Conservation (phyloP, 2,329 filamentous ascomycete species). For the Phyllosticta ampelicida region DNA sequence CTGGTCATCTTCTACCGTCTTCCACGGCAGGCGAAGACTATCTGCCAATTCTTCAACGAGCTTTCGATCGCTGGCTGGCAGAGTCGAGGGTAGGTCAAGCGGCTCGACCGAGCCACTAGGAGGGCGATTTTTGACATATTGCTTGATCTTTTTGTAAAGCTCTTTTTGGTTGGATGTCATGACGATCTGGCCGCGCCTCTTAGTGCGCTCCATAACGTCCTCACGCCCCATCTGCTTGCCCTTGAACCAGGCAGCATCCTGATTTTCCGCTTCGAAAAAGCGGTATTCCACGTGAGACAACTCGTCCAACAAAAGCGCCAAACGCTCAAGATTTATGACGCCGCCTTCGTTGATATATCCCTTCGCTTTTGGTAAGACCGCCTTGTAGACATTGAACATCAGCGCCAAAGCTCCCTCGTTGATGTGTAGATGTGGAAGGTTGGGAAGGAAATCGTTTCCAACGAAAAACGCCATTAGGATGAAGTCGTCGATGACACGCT, state of each 20-base stretch:
- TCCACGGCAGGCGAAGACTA: slow-evolving; percentile 55
- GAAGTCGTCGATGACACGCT: slow-evolving; percentile 96
- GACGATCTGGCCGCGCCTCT: slow-evolving; percentile 52
- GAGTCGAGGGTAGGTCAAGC: slow-evolving; percentile 60
- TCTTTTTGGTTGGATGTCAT: slow-evolving; percentile 73
- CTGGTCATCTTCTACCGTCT: slow-evolving; percentile 51
- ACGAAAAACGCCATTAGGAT: slow-evolving; percentile 99
- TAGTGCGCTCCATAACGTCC: slow-evolving; percentile 52
- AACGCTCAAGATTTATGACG: slow-evolving; percentile 74
- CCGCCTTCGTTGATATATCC: slow-evolving; percentile 97
- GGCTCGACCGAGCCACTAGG: slow-evolving; percentile 34
- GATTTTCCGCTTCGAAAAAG: slow-evolving; percentile 85
- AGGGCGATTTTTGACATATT: slow-evolving; percentile 63
- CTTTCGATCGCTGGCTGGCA: slow-evolving; percentile 78
- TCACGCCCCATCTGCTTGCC: slow-evolving; percentile 67
- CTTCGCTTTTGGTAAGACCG: slow-evolving; percentile 71
- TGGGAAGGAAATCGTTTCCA: slow-evolving; percentile 97
- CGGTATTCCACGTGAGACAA: slow-evolving; percentile 79
- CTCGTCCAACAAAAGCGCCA: slow-evolving; percentile 69
- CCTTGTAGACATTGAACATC: slow-evolving; percentile 97
- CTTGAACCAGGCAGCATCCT: slow-evolving; percentile 85
- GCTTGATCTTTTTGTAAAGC: slow-evolving; percentile 71
- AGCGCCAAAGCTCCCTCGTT: slow-evolving; percentile 93
- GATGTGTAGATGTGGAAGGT: slow-evolving; percentile 91
- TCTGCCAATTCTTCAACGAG: slow-evolving; percentile 83